Evolutionary conservation across 1,284 basidiomycete species (phyloP), one percentile per base, ranked within the genome.

Genomic region (Boletus mariae): DNA sequence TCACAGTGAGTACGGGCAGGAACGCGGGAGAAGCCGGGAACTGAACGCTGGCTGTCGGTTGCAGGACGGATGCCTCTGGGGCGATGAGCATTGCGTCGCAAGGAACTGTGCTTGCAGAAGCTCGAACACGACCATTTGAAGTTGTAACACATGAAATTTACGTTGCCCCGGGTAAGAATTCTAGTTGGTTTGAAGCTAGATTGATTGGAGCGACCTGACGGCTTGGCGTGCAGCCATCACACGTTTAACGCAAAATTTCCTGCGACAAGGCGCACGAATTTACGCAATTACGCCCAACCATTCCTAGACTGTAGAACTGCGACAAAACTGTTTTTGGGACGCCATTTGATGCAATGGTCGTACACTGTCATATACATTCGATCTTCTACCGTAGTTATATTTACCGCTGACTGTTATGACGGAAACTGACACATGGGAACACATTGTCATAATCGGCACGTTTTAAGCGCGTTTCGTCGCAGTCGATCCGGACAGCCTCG

Each of bases 181-280:
- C 63, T 51, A 49, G 32, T 53, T 47, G 56, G 47, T 61, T 61
- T 50, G 47, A 61, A 57, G 50, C 58, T 60, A 49, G 52, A 13
- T 43, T 71, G 65, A 68, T 44, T 45, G 41, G 15, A 50, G 46
- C 41, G 31, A 56, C 49, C 54, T 53, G 55, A 66, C 58, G 60
- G 53, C 48, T 58, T 47, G 42, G 25, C 41, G 20, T 52, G 57
- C 60, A 69, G 73, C 68, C 40, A 65, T 68, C 23, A 75, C 75
- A 50, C 64, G 64, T 32, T 64, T 78, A 29, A 82, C 82, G 51
- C 83, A 86, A 68, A 82, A 80, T 58, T 90, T 92, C 62, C 70
- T 88, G 58, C 80, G 86, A 54, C 90, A 92, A 71, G 89, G 88
- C 50, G 86, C 87, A 51, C 80, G 85, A 68, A 85, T 92, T 77